These are phyloP conservation scores for Diplodia intermedia DNA, from an alignment of 2,329 filamentous ascomycete genomes.

Conservation along the genomic window DNA sequence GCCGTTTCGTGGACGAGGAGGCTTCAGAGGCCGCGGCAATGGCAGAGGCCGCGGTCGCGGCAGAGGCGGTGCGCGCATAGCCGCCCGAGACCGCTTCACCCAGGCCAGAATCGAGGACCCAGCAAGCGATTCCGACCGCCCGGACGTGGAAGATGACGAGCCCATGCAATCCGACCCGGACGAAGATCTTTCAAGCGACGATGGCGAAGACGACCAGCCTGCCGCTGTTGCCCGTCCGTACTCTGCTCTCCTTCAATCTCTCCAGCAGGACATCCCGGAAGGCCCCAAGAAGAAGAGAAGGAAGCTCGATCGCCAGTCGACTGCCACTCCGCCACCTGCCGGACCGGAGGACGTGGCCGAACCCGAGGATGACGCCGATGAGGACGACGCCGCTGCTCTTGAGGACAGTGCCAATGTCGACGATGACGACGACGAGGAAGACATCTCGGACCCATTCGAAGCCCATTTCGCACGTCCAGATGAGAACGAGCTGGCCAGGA, in stretches of 20 bases:
- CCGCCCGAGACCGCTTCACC: conserved; percentile 13
- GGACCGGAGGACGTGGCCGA: conserved; percentile 37
- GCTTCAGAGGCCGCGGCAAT: conserved; percentile 37
- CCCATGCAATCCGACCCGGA: conserved; percentile 33
- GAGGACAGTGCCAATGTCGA: conserved; percentile 57
- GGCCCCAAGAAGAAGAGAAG: conserved; percentile 60
- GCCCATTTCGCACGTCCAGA: conserved; percentile 76
- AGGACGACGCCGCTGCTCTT: conserved; percentile 39
- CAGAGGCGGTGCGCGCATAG: conserved; percentile 15
- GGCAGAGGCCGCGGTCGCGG: conserved; percentile 32
- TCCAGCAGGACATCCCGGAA: conserved; percentile 53
- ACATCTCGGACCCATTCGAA: conserved; percentile 74
- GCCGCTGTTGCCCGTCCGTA: conserved; percentile 54
- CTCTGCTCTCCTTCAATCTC: conserved; percentile 62
- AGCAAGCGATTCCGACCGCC: conserved; percentile 30
- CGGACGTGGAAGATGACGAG: conserved; percentile 43
- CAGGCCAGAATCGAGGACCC: conserved; percentile 36
- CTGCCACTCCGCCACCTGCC: conserved; percentile 17
- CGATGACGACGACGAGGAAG: conserved; percentile 54
- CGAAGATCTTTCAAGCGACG: conserved; percentile 35
- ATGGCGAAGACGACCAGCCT: conserved; percentile 43
- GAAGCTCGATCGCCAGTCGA: conserved; percentile 53
- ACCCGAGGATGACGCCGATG: conserved; percentile 40
- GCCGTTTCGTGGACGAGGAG: conserved; percentile 40
- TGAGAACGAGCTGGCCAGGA: conserved; percentile 63